Evolutionary conservation across 345 rosid species (phyloP), one percentile per base, ranked within the genome.

Genomic region (Bretschneidera sinensis): DNA sequence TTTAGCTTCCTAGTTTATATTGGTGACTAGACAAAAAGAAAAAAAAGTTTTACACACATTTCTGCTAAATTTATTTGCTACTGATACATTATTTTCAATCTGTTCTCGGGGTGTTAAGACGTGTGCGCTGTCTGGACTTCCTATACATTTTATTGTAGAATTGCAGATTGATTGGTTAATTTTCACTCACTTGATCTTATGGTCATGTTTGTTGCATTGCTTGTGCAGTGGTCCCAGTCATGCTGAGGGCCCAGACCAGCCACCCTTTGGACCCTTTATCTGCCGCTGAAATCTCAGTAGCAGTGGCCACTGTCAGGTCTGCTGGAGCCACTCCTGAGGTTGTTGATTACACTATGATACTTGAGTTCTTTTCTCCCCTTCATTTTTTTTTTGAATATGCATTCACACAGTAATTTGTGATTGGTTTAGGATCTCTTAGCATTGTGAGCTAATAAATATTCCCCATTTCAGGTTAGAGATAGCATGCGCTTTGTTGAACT

Each of bases 261-360:
- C 97, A 91, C 59, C 97, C 97, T 11, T 70, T 91, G 79, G 96
- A 91, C 62, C 96, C 97, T 43, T 76, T 91, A 52, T 78, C 97
- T 45, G 89, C 91, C 5, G 91, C 97, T 25, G 97, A 91, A 66
- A 91, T 91, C 49, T 76, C 89, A 21, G 92, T 91, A 47, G 96
- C 97, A 0, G 97, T 91, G 63, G 94, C 92, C 0, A 91, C 96
- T 65, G 97, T 91, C 59, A 78, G 97, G 17, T 89, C 96, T 0
- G 97, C 96, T 70, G 97, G 96, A 69, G 83, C 92, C 50, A 91
- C 89, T 54, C 94, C 96, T 31, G 97, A 91, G 97, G 97, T 90
- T 57, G 48, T 7, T 61, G 21, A 35, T 57, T 39, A 22, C 39
- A 0, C 8, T 58, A 20, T 39, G 2, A 7, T 54, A n/a, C n/a